A percentile compares a stretch with the other conserved stretches of the same genome.
Evolutionary conservation across 177 flowering plant genomes (phyloP).

Genomic region (Vitis hybrid): DNA sequence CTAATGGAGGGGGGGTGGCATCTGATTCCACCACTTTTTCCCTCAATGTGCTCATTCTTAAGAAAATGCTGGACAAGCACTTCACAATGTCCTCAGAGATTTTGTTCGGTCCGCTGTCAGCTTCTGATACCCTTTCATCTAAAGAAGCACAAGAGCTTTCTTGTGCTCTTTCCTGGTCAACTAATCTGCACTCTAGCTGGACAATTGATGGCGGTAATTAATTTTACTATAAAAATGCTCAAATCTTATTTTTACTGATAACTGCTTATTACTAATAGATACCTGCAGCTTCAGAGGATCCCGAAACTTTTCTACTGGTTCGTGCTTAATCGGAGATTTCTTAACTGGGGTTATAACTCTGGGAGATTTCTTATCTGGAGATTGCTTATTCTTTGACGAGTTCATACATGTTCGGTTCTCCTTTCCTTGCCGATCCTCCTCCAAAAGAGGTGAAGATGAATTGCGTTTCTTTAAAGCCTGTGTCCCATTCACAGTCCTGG

Average conservation of each 20-base stretch:
- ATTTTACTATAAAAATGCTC: neutral
- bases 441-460: slow-evolving; percentile 7
- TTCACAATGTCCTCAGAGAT: slow-evolving; percentile 55
- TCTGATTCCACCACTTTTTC: slow-evolving; percentile 31
- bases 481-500: slow-evolving; percentile 24
- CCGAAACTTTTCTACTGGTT: slow-evolving; percentile 20
- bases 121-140: slow-evolving; percentile 27
- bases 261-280: neutral
- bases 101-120: slow-evolving; percentile 43
- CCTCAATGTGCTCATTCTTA: slow-evolving; percentile 41
- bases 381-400: slow-evolving; percentile 30
- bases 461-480: slow-evolving; percentile 19
- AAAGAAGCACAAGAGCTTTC: slow-evolving; percentile 34
- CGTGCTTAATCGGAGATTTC: slow-evolving; percentile 32
- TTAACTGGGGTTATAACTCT: slow-evolving; percentile 24
- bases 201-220: slow-evolving; percentile 6
- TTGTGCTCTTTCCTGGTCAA: slow-evolving; percentile 36
- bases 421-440: slow-evolving; percentile 35
- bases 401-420: slow-evolving; percentile 33
- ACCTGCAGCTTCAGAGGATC: slow-evolving; percentile 40
- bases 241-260: neutral
- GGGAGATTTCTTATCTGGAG: slow-evolving; percentile 29
- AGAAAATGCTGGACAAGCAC: slow-evolving; percentile 49
- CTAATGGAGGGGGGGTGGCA: slow-evolving; percentile 7
- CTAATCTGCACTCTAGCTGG: slow-evolving; percentile 42